Conservation (phyloP, 2,329 filamentous ascomycete species). For the Incumbomyces delicatus region DNA sequence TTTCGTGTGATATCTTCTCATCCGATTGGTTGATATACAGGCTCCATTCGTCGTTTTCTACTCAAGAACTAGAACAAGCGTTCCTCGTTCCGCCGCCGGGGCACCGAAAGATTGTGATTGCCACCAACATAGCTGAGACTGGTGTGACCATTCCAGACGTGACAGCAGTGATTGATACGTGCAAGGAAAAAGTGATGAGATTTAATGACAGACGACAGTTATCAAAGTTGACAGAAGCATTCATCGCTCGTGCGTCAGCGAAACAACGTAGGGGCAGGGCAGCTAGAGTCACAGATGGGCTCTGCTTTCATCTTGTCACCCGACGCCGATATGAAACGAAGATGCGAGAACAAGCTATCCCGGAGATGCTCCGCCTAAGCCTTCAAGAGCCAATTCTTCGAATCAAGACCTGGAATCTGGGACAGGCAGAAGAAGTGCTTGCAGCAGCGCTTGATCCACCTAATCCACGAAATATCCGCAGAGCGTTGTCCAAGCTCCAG, state of each 20-base stretch:
- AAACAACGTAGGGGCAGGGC: conserved; percentile 91
- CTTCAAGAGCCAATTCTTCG: conserved; percentile 90
- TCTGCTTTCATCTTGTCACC: conserved; percentile 95
- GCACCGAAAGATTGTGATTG: conserved; percentile 82
- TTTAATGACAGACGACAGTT: conserved; percentile 90
- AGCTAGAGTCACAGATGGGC: conserved; percentile 84
- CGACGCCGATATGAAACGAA: conserved; percentile 73
- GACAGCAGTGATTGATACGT: conserved; percentile 91
- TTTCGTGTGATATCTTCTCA: conserved; percentile 65
- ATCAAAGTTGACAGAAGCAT: conserved; percentile 82
- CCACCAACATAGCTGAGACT: conserved; percentile 96
- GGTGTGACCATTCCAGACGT: conserved; percentile 98
- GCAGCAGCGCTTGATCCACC: conserved; percentile 83
- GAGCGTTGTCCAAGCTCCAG: conserved; percentile 83
- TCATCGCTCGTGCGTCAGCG: conserved; percentile 89
- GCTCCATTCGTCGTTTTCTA: conserved; percentile 88
- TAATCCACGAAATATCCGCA: conserved; percentile 80
- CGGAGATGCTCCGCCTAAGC: conserved; percentile 89
- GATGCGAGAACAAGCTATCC: conserved; percentile 74
- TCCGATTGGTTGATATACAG: conserved; percentile 77
- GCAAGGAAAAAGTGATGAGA: conserved; percentile 67
- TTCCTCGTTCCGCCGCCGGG: conserved; percentile 78
- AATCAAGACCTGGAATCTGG: conserved; percentile 94
- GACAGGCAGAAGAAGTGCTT: conserved; percentile 82
- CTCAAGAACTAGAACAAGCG: conserved; percentile 89